Percentiles rank a stretch among this genome's conserved stretches.
phyloP scores from a whole-genome alignment of 106 monocot species.

The Gastrodia elata region DNA sequence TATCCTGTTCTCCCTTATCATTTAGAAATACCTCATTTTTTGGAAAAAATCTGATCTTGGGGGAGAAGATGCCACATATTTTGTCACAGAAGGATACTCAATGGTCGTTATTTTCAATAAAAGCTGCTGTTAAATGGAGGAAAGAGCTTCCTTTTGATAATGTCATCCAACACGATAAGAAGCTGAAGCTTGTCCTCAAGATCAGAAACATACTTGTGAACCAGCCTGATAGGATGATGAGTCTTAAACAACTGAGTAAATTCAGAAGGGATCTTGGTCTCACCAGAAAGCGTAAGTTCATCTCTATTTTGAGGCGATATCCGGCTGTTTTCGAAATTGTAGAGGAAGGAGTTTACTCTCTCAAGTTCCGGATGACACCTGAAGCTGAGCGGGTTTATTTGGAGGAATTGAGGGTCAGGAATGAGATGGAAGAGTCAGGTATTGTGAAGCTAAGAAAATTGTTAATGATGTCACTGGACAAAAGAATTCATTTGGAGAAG shows the following conservation, averaged over 20 bases:
- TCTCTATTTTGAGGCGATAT: conserved; percentile 73
- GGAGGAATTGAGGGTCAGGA: conserved; percentile 67
- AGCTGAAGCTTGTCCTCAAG: conserved; percentile 88
- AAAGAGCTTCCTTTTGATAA: conserved; percentile 87
- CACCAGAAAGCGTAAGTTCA: conserved; percentile 83
- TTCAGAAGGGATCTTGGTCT: conserved; percentile 76
- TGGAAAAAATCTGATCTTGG: conserved; percentile 21
- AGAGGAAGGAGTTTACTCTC: conserved; percentile 90
- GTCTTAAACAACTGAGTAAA: conserved; percentile 56
- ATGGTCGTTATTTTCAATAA: conserved; percentile 8
- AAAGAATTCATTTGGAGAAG: conserved; percentile 70
- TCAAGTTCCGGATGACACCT: conserved; percentile 67
- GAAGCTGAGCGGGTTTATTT: conserved; percentile 75
- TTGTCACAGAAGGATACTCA: conserved; percentile 4
- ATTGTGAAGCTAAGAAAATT: conserved; percentile 74
- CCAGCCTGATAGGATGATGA: conserved; percentile 88
- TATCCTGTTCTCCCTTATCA: conserved; percentile 9
- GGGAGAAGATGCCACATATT: background rate
- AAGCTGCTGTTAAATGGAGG: conserved; percentile 60
- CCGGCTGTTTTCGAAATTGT: conserved; percentile 87
- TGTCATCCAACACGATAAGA: conserved; percentile 95
- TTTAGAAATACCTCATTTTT: conserved; percentile 26
- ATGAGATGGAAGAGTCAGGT: conserved; percentile 63
- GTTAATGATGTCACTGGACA: conserved; percentile 92
- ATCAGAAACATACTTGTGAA: conserved; percentile 81